These are phyloP conservation scores for Russula sp. DNA, from an alignment of 768 basidiomycete species.

Conservation along the genomic window DNA sequence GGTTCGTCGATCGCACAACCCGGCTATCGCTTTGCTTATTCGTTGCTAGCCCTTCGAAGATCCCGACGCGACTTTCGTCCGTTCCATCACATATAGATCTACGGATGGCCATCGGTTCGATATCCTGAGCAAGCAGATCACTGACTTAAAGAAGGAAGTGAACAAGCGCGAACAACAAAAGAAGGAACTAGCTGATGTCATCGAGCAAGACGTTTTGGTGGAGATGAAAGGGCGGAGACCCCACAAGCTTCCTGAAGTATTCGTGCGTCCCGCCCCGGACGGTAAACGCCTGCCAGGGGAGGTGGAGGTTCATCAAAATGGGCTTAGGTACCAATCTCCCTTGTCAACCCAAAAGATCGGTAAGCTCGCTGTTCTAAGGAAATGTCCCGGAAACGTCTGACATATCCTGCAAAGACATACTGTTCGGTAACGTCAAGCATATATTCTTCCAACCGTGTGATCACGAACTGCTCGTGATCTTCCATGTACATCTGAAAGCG, in stretches of 20 bases:
- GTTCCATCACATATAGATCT: slow-evolving; percentile 91
- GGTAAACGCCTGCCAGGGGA: slow-evolving; percentile 96
- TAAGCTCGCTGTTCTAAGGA: slow-evolving; percentile 33
- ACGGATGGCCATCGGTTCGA: slow-evolving; percentile 87
- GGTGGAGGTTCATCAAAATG: slow-evolving; percentile 96
- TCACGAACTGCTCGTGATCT: slow-evolving; percentile 87
- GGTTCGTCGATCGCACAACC: slow-evolving; percentile 34
- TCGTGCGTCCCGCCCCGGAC: slow-evolving; percentile 89
- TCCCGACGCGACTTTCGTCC: slow-evolving; percentile 92
- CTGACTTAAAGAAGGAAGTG: slow-evolving; percentile 91
- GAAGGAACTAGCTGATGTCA: slow-evolving; percentile 97
- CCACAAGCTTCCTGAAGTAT: slow-evolving; percentile 82
- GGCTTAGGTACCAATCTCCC: slow-evolving; percentile 85
- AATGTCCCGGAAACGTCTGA: neutral
- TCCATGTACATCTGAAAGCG: slow-evolving; percentile 88
- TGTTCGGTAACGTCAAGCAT: slow-evolving; percentile 97
- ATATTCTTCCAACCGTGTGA: slow-evolving; percentile 99
- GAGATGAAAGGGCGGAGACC: slow-evolving; percentile 89
- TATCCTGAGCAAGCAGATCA: slow-evolving; percentile 84
- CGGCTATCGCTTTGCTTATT: neutral
- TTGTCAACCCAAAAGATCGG: slow-evolving; percentile 88
- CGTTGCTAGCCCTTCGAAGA: slow-evolving; percentile 82
- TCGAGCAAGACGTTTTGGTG: slow-evolving; percentile 86
- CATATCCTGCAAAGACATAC: slow-evolving; percentile 53
- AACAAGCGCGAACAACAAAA: slow-evolving; percentile 97